Conservation (phyloP, 2,329 filamentous ascomycete genomes). For the Talaromyces sp. region DNA sequence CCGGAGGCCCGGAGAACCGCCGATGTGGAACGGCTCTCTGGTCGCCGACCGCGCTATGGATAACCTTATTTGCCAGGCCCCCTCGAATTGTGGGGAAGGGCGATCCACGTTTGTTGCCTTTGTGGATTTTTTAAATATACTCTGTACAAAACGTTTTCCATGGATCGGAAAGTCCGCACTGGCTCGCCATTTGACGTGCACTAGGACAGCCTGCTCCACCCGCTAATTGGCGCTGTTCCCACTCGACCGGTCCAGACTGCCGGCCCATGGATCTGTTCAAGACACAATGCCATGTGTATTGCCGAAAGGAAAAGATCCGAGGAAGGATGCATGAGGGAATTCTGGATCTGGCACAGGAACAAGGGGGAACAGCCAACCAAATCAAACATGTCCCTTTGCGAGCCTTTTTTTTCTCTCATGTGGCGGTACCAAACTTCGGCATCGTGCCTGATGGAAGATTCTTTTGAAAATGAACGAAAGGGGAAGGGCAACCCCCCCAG, state of each 20-base stretch:
- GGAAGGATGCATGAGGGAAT: not conserved
- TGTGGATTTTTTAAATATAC: too few relatives aligned
- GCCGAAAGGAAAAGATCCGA: not conserved
- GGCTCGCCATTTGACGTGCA: constrained; percentile 2
- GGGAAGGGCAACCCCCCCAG: not conserved
- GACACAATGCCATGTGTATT: not conserved
- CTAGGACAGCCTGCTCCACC: not conserved
- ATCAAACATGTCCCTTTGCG: not conserved
- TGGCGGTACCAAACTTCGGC: not conserved
- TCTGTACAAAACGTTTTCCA: not conserved
- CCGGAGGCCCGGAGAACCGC: not conserved
- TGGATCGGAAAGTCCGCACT: not conserved
- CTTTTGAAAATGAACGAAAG: not conserved
- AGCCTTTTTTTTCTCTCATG: not conserved
- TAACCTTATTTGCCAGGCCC: not conserved
- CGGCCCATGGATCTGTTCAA: constrained; percentile 3
- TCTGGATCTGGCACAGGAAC: not conserved
- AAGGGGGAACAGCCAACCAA: not conserved
- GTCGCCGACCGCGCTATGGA: not conserved
- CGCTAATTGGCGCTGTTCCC: constrained; percentile 8
- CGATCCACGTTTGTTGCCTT: not conserved
- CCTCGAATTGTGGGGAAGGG: not conserved
- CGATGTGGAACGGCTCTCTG: not conserved
- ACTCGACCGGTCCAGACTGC: constrained; percentile 5
- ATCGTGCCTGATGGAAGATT: not conserved